Percentiles rank a stretch among this genome's conserved stretches.
Evolutionary conservation across 257 asterid species (phyloP).

Genomic region (Solanum clarkiae): DNA sequence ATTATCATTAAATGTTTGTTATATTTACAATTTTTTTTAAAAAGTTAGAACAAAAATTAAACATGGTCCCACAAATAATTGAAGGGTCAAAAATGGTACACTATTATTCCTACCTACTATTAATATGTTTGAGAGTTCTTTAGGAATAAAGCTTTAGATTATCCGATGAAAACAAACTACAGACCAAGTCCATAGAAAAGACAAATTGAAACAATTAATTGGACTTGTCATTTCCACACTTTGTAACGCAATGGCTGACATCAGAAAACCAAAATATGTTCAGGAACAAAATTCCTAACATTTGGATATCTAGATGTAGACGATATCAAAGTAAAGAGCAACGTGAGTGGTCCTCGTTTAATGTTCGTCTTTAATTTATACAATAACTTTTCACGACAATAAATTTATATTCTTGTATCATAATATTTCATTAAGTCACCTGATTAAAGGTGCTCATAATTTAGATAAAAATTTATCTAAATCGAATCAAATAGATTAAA

Average conservation of each 20-base stretch:
- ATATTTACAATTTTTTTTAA: too few species aligned
- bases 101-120: neutral
- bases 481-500: too few species aligned
- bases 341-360: too few species aligned
- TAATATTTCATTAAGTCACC: too few species aligned
- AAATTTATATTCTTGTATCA: too few species aligned
- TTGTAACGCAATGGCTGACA: neutral
- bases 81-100: neutral
- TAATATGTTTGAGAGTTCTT: neutral
- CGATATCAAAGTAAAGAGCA: neutral
- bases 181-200: neutral
- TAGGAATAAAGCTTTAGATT: neutral
- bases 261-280: neutral
- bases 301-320: neutral
- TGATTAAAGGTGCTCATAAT: too few species aligned
- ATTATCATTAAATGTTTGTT: too few species aligned
- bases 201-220: neutral
- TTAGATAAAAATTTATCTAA: too few species aligned
- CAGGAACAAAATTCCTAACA: neutral
- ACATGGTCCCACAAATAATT: too few species aligned
- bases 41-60: too few species aligned
- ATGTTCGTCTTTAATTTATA: too few species aligned
- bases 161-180: neutral
- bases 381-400: too few species aligned
- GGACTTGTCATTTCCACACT: neutral